A percentile compares a stretch with the other conserved stretches of the same genome.
phyloP scores from a whole-genome alignment of 768 basidiomycete species.

The Cystobasidiopsis lactophilus region DNA sequence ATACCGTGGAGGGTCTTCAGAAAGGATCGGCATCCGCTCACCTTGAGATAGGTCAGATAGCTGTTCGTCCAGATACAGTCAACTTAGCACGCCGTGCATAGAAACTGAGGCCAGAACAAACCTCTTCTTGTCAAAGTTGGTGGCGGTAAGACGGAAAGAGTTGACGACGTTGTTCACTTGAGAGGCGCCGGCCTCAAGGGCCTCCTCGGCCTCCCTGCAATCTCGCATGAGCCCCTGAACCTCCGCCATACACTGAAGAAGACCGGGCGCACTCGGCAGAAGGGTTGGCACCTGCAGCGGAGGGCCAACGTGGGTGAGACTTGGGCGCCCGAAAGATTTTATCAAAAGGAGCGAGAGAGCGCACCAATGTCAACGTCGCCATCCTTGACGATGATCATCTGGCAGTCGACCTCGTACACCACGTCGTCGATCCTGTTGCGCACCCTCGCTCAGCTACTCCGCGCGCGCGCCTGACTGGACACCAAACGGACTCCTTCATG shows the following conservation, averaged over 20 bases:
- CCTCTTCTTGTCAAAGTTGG: slow-evolving; percentile 80
- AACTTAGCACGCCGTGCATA: too few species aligned
- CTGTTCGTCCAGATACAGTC: too few species aligned
- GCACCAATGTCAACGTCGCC: slow-evolving; percentile 87
- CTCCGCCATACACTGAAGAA: not conserved
- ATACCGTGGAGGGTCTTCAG: not conserved
- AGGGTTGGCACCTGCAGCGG: too few species aligned
- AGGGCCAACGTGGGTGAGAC: too few species aligned
- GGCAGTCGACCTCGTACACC: slow-evolving; percentile 36
- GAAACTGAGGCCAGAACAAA: slow-evolving; percentile 1
- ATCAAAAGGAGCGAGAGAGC: not conserved
- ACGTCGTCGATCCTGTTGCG: slow-evolving; percentile 58
- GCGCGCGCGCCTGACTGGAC: too few species aligned
- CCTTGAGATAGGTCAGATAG: slow-evolving; percentile 68
- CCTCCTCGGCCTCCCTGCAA: slow-evolving; percentile 43
- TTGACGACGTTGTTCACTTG: slow-evolving; percentile 73
- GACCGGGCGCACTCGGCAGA: slow-evolving; percentile 5
- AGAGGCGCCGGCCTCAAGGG: slow-evolving; percentile 50
- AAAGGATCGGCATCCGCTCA: slow-evolving; percentile 18
- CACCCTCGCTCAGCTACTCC: too few species aligned
- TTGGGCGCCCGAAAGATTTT: too few species aligned
- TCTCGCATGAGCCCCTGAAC: not conserved
- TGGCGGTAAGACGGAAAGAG: slow-evolving; percentile 70
- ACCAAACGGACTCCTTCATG: slow-evolving; percentile 36
- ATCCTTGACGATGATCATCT: slow-evolving; percentile 21